Conservation (phyloP, 345 rosid genomes). For the Eucalyptus guilfoylei region DNA sequence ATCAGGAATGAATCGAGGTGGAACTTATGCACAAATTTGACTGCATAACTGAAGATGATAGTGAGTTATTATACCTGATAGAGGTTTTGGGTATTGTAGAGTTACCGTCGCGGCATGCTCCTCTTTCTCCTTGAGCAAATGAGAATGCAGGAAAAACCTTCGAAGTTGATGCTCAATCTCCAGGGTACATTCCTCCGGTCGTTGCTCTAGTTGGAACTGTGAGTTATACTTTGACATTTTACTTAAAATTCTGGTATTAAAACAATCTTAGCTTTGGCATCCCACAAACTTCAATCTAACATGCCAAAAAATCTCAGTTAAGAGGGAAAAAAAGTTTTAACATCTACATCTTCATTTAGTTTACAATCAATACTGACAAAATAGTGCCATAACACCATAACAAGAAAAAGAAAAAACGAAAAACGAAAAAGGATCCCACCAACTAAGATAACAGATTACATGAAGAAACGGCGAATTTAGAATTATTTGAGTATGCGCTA, state of each 20-base stretch:
- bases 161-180: too few relatives aligned
- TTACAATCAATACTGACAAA: not conserved
- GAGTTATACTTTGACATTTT: not conserved
- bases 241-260: not conserved
- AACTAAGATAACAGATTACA: not conserved
- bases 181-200: fast-evolving
- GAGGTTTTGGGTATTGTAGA: not conserved
- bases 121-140: not conserved
- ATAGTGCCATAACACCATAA: not conserved
- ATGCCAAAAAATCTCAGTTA: not conserved
- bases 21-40: not conserved
- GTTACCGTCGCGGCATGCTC: not conserved
- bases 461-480: not conserved
- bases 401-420: too few relatives aligned
- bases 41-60: not conserved
- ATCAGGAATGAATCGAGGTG: fast-evolving
- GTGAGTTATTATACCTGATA: too few relatives aligned
- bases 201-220: not conserved
- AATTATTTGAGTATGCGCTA: not conserved
- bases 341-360: not conserved
- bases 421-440: not conserved
- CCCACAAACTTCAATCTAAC: not conserved
- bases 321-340: not conserved
- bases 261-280: not conserved
- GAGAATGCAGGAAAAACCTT: not conserved